Evolutionary conservation across 805 yeast genomes (phyloP), one percentile per base, ranked within the genome.

Genomic region (Metschnikowia similis): DNA sequence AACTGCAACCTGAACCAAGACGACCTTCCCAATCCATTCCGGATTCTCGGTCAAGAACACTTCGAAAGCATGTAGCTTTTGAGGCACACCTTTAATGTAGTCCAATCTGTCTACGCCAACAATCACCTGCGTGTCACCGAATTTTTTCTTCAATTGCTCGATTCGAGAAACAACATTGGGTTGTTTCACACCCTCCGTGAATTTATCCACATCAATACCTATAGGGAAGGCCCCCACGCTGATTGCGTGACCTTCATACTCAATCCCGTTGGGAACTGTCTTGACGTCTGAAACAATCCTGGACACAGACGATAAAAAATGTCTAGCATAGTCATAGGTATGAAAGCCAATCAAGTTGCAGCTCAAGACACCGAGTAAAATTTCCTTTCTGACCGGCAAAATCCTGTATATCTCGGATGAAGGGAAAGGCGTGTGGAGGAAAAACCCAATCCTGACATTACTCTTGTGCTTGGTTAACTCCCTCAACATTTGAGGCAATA

Each of bases 311-410:
- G 95, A 85, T 48, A 95, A 70, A 70, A 95, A 94, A 73, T 94
- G 99, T 59, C 99, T 79, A 10, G 96, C 98, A 63, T 94, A 94
- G 67, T 94, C 99, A 67, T 94, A 95, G n/a, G 99, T 94, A 67
- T 94, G 99, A 79, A 94, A 94, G 0, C 99, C 99, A 62, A 94
- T 83, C 60, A 95, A 76, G 65, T 94, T 96, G 71, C 98, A 92
- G 60, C 94, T 85, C 63, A 94, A 74, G 2, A 94, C 96, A 49
- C 99, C 99, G 54, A 80, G 81, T 59, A 94, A 72, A 46, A 94
- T 89, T 66, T 95, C 98, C 58, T 85, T 83, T 69, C 99, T 79
- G 13, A 95, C 99, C 0, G 99, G 99, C 59, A 94, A 74, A 49
- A 95, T 91, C 64, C 99, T 77, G 72, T 94, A 94, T 53, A 94